Evolutionary conservation across 1,139 yeast species (phyloP).

Genomic region (Saccharomyces hybrid): DNA sequence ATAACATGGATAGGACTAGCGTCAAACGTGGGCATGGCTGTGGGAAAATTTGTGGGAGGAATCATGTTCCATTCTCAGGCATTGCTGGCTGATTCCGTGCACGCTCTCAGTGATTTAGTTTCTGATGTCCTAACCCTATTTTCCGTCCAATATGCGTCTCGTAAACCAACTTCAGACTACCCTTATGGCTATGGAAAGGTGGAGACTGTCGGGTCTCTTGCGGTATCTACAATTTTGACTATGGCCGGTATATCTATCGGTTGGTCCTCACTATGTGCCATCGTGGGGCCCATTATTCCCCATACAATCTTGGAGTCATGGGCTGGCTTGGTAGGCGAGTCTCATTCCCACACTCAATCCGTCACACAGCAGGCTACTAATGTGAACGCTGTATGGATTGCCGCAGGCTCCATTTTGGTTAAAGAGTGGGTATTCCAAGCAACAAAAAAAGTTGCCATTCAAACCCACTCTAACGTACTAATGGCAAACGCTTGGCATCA

Average conservation of each 20-base stretch:
- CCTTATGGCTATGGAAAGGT: conserved; percentile 91
- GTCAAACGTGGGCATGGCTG: conserved; percentile 78
- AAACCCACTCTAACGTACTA: conserved; percentile 76
- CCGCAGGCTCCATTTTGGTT: conserved; percentile 74
- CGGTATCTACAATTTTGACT: conserved; percentile 74
- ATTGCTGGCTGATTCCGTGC: conserved; percentile 86
- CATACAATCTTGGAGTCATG: conserved; percentile 43
- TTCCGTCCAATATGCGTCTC: conserved; percentile 72
- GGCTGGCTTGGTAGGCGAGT: conserved; percentile 19
- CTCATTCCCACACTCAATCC: conserved; percentile 40
- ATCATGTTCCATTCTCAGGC: conserved; percentile 91
- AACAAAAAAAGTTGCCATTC: conserved; percentile 69
- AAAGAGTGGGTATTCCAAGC: conserved; percentile 83
- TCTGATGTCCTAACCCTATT: conserved; percentile 84
- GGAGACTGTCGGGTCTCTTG: conserved; percentile 84
- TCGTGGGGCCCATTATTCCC: conserved; percentile 63
- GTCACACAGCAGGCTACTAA: conserved; percentile 48
- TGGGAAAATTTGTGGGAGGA: conserved; percentile 83
- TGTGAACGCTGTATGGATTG: conserved; percentile 93
- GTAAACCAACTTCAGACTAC: conserved; percentile 54
- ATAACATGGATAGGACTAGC: conserved; percentile 88
- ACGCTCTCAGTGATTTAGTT: conserved; percentile 80
- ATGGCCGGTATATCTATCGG: conserved; percentile 91
- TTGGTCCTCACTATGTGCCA: conserved; percentile 69
- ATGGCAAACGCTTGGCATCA: conserved; percentile 99